Conservation (phyloP, 2,329 filamentous ascomycete genomes). For the Drechmeria coniospora region DNA sequence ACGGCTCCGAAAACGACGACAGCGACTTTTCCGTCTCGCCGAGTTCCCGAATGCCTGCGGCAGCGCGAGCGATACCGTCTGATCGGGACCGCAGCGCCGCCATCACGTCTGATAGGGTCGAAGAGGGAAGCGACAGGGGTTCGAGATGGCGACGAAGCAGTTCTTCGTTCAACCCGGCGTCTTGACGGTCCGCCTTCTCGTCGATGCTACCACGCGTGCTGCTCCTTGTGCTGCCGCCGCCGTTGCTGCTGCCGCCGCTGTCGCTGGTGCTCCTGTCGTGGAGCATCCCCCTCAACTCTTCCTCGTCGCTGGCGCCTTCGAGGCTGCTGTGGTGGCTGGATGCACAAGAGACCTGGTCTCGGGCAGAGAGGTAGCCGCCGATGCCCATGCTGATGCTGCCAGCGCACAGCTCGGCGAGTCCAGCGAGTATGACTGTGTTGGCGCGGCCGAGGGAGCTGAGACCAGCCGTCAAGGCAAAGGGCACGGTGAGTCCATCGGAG, state of each 20-base stretch:
- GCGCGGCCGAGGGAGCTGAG: constrained; percentile 45
- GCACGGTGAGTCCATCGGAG: constrained; percentile 59
- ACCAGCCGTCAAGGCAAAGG: constrained; percentile 59
- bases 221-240: too few relatives aligned
- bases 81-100: constrained; percentile 10
- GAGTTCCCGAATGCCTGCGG: constrained; percentile 7
- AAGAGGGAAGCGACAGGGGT: constrained; percentile 13
- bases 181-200: constrained; percentile 5
- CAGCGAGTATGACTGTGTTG: constrained; percentile 50
- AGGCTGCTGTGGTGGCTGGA: not conserved
- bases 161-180: constrained; percentile 7
- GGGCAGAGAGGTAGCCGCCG: constrained; percentile 51
- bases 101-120: constrained; percentile 11
- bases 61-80: constrained; percentile 14
- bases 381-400: constrained; percentile 63
- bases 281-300: constrained; percentile 14
- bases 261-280: constrained; percentile 1
- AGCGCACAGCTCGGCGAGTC: constrained; percentile 54
- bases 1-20: constrained; percentile 7
- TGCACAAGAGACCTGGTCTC: constrained; percentile 14
- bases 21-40: not conserved
- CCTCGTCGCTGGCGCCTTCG: constrained; percentile 4
- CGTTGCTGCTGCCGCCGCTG: constrained; percentile 3
- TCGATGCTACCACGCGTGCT: constrained; percentile 3
- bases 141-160: constrained; percentile 17